Base-by-base conservation (phyloP, 78 protist genomes). In the Guillardia theta region DNA sequence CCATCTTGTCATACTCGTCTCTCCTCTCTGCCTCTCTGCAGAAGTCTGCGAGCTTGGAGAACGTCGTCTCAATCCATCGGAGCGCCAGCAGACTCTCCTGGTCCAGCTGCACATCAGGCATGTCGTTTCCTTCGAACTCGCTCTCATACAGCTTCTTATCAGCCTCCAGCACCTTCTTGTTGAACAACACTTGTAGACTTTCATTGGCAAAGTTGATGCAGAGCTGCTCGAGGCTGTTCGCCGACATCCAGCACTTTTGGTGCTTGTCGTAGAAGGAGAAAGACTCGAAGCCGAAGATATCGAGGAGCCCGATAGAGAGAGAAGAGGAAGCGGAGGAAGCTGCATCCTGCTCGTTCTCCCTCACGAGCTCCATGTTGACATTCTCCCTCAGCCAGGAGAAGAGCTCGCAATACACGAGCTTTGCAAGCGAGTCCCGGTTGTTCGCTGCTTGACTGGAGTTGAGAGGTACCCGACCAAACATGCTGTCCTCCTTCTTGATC, bases 191-290 rank as follows among this genome's bases (percentile, higher is more conserved):
- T 88, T 98, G 99, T 54, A 97, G 94, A 70, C 88, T 95, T 76
- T 96, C 98, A 93, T 97, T 97, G 22, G 97, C 96, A 45, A 97
- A 96, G 62, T 96, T 97, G 87, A 97, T 98, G 88, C 99, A 98
- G 48, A 98, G 95, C 83, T 98, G 99, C 93, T 98, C 98, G 88
- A 98, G 97, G 21, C 96, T 95, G 94, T 97, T 97, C 15, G 9
- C 47, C 58, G 6, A 6, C 30, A 41, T 10, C 46, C 46, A 45
- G 48, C 30, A 12, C 88, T 41, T 41, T 10, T 15, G 21, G 39
- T 77, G 37, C 8, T n/a, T 9, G 48, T 77, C 88, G 88, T 12
- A 27, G 44, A 78, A 46, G 30, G 19, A 41, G 78, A 94, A 94
- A 2, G 36, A 18, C 88, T 94, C 96, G 50, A 94, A 94, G 6